Evolutionary conservation across 768 basidiomycete species (phyloP).

Genomic region (Cystoderma amianthinum): DNA sequence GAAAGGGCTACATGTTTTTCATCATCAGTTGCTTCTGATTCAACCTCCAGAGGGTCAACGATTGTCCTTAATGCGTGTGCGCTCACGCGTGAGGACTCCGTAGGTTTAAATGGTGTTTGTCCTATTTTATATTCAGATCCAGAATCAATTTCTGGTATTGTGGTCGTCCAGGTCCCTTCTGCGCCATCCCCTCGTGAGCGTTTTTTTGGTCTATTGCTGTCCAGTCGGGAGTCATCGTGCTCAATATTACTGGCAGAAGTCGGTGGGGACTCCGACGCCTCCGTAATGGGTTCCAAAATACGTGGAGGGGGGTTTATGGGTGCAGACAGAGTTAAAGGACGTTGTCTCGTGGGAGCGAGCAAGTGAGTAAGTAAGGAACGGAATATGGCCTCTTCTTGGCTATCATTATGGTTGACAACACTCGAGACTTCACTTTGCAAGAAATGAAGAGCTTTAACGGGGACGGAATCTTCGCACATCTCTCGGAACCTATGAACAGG

Average conservation of each 20-base stretch:
- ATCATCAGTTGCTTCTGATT: slow-evolving; percentile 7
- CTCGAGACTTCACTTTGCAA: slow-evolving; percentile 62
- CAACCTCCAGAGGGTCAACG: slow-evolving; percentile 17
- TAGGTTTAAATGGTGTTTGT: not conserved
- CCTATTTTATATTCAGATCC: too few relatives aligned
- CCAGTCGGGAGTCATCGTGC: slow-evolving; percentile 22
- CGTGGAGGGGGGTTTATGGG: slow-evolving; percentile 7
- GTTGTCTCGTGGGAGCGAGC: slow-evolving; percentile 29
- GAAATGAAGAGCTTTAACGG: slow-evolving; percentile 64
- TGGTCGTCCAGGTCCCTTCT: slow-evolving; percentile 32
- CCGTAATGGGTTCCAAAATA: slow-evolving; percentile 1
- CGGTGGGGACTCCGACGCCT: slow-evolving; percentile 6
- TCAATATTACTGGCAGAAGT: slow-evolving; percentile 8
- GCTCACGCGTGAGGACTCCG: slow-evolving; percentile 6
- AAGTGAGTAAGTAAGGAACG: slow-evolving; percentile 62
- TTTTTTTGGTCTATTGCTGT: slow-evolving; percentile 27
- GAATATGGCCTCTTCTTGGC: slow-evolving; percentile 55
- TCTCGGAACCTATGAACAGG: slow-evolving; percentile 60
- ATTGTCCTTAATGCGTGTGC: slow-evolving; percentile 16
- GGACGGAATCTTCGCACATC: slow-evolving; percentile 59
- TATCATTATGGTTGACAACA: slow-evolving; percentile 63
- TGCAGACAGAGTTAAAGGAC: not conserved
- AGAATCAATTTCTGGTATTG: slow-evolving; percentile 25
- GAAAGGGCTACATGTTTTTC: slow-evolving; percentile 18
- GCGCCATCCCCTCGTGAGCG: slow-evolving; percentile 33